A percentile compares a stretch with the other conserved stretches of the same genome.
Evolutionary conservation across 768 basidiomycete species (phyloP).

Genomic region (Leccinum truebloodii): DNA sequence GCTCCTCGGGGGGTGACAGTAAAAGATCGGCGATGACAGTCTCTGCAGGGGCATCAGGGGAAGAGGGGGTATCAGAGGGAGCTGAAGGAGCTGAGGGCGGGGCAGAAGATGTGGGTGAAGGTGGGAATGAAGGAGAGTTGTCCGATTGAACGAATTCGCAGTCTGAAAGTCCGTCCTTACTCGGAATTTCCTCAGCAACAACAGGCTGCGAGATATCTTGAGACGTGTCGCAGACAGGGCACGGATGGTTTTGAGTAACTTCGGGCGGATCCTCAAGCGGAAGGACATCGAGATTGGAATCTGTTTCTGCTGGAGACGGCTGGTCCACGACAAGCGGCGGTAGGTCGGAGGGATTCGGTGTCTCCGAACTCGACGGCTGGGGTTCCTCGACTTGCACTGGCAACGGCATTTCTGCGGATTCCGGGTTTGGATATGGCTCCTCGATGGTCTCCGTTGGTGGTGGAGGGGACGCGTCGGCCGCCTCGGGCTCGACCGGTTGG

Average conservation of each 20-base stretch:
- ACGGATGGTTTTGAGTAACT: not conserved
- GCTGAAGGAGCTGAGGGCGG: not conserved
- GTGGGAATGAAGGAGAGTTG: conserved; percentile 7
- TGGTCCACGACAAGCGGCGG: not conserved
- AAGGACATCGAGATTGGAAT: not conserved
- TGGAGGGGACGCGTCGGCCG: conserved; percentile 4
- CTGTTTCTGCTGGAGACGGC: not conserved
- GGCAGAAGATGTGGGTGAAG: not conserved
- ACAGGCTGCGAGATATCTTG: conserved; percentile 8
- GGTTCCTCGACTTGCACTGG: conserved; percentile 8
- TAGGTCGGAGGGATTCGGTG: conserved; percentile 4
- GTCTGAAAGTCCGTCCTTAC: conserved; percentile 13
- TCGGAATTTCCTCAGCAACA: not conserved
- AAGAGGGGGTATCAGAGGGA: not conserved
- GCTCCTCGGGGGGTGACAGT: not conserved
- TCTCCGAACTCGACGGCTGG: conserved; percentile 1
- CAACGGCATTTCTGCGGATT: not conserved
- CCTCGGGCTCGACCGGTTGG: not conserved
- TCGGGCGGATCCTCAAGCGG: conserved; percentile 3
- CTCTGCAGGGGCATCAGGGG: not conserved
- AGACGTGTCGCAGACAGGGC: conserved; percentile 3
- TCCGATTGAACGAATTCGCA: conserved; percentile 15
- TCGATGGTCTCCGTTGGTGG: conserved; percentile 8
- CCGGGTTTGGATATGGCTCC: not conserved
- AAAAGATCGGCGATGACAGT: not conserved